These are phyloP conservation scores for Coemansia sp. DNA, from an alignment of 192 early-diverging fungal species.

Conservation along the genomic window DNA sequence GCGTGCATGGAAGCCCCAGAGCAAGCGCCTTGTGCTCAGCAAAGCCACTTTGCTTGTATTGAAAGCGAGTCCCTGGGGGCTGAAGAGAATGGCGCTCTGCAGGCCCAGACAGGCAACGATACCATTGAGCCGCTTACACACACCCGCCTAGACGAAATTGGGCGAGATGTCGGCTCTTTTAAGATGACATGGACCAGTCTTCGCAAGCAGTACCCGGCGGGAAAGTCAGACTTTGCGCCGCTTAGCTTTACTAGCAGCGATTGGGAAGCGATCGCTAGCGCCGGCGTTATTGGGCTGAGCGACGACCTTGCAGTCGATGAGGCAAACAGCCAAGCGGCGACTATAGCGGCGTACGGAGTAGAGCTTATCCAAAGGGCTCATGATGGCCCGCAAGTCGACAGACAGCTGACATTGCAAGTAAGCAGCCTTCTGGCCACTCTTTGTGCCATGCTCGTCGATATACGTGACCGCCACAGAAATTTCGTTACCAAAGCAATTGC, in stretches of 20 bases:
- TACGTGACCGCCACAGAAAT: not conserved
- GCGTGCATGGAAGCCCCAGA: not conserved
- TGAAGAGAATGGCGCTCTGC: too few relatives aligned
- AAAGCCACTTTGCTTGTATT: not conserved
- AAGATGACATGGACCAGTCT: not conserved
- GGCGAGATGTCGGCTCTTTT: not conserved
- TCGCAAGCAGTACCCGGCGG: not conserved
- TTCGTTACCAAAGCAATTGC: not conserved
- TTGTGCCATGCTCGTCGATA: not conserved
- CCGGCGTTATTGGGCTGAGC: not conserved
- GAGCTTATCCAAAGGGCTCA: not conserved
- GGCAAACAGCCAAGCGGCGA: too few relatives aligned
- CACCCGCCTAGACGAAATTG: not conserved
- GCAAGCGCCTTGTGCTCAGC: not conserved
- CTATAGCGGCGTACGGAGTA: not conserved
- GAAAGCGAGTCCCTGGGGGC: not conserved
- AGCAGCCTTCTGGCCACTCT: not conserved
- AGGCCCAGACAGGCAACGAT: not conserved
- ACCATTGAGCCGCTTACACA: not conserved
- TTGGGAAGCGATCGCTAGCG: not conserved
- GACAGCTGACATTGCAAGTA: not conserved
- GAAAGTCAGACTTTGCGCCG: slow-evolving; percentile 1
- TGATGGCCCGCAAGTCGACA: not conserved
- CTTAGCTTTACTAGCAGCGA: not conserved
- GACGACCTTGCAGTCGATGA: not conserved